Evolutionary conservation across 1,139 yeast genomes (phyloP), one percentile per base, ranked within the genome.

Genomic region (Saccharomyces hybrid): DNA sequence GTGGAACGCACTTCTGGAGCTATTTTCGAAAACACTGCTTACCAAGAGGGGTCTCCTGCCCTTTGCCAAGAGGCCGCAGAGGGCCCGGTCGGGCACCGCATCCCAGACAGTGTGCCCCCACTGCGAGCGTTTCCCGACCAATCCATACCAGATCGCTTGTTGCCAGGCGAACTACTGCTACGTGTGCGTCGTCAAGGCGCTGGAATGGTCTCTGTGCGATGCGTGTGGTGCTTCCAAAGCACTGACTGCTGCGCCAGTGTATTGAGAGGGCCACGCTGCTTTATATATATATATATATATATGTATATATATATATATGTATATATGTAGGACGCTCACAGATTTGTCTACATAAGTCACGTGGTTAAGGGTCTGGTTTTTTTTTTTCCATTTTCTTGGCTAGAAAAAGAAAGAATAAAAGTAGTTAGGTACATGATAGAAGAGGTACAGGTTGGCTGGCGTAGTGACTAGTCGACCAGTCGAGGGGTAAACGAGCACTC

Each of bases 1-100:
- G 6, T 67, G 69, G 69, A 65, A 65, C 50, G 63, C 69, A 1
- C 55, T 65, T 1, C 54, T 67, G 26, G 69, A 67, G 47, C 53
- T 67, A n/a, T 59, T 67, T 23, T 64, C 61, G 44, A 51, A 50
- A 2, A 56, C 64, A 2, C 51, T 65, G 2, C 48, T 65, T 8
- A 61, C 59, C 28, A 59, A 59, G 44, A 55, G 59, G 13, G 47
- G 47, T 49, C 55, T 57, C 46, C 32, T 52, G 38, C 50, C 41
- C 42, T 27, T 31, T 50, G 50, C 47, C 38, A 31, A 25, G 16
- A 46, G 53, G 42, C 34, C 30, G 11, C 49, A 8, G 48, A 38
- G 46, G 9, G 41, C 23, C 1, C 14, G 14, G 13, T 16, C 6
- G 25, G 38, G 23, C 25, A 38, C 34, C 27, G 44, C 31, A 11